Evolutionary conservation across 2,329 filamentous ascomycete genomes (phyloP).

Genomic region (Nothopassalora personata): DNA sequence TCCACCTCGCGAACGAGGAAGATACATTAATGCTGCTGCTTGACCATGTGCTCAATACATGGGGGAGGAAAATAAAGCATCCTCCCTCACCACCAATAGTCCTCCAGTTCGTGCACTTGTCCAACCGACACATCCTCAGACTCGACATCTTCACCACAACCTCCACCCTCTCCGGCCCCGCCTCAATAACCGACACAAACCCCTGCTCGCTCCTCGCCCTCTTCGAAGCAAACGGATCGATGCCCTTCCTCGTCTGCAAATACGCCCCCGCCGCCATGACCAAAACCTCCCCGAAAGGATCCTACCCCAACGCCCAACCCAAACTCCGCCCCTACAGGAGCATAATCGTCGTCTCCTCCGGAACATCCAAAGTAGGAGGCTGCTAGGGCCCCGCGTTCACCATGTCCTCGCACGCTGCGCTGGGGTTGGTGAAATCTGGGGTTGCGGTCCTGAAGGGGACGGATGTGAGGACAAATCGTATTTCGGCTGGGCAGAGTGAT

Average conservation of each 20-base stretch:
- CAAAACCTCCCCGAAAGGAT: conserved; percentile 51
- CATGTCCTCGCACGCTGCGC: conserved; percentile 55
- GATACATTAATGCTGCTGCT: conserved; percentile 56
- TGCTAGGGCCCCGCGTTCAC: conserved; percentile 59
- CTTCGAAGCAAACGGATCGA: conserved; percentile 57
- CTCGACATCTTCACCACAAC: conserved; percentile 58
- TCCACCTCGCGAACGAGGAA: conserved; percentile 54
- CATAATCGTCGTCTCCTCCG: conserved; percentile 57
- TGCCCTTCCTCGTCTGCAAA: conserved; percentile 61
- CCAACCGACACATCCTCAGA: conserved; percentile 26
- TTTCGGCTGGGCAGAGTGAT: conserved; percentile 45
- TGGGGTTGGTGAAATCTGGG: conserved; percentile 56
- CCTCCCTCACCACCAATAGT: neutral
- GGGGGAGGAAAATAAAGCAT: conserved; percentile 44
- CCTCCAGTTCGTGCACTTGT: too few relatives aligned
- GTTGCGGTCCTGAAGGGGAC: conserved; percentile 55
- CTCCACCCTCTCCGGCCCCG: conserved; percentile 53
- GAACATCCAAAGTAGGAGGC: conserved; percentile 52
- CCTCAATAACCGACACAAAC: conserved; percentile 52
- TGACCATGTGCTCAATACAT: conserved; percentile 58
- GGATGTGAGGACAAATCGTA: conserved; percentile 55
- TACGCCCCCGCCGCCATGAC: conserved; percentile 60
- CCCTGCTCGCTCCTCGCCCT: conserved; percentile 52
- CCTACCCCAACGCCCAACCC: conserved; percentile 56
- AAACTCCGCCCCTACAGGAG: conserved; percentile 57